These are phyloP conservation scores for Pisolithus sp. DNA, from an alignment of 768 basidiomycete species.

Conservation along the genomic window DNA sequence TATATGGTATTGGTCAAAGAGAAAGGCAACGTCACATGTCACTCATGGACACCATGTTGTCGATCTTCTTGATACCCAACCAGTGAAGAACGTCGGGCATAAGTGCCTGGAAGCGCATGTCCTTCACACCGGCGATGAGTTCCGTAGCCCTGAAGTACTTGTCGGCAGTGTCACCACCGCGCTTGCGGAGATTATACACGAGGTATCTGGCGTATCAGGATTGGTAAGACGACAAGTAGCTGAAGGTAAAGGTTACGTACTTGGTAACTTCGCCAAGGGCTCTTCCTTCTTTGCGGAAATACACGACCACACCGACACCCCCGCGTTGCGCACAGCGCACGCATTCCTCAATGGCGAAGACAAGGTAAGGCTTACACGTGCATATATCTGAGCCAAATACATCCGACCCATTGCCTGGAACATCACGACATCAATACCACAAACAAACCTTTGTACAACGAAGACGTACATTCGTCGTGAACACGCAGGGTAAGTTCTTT, in stretches of 20 bases:
- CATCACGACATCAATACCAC: not conserved
- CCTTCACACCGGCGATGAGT: constrained; percentile 89
- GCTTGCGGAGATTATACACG: constrained; percentile 94
- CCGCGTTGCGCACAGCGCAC: constrained; percentile 76
- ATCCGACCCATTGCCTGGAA: constrained; percentile 81
- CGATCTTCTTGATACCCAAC: constrained; percentile 86
- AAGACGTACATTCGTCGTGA: constrained; percentile 79
- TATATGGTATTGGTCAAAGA: not conserved
- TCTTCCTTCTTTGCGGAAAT: constrained; percentile 92
- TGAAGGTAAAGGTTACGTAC: constrained; percentile 32
- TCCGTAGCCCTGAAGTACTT: constrained; percentile 94
- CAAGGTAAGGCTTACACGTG: constrained; percentile 89
- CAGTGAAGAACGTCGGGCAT: constrained; percentile 98
- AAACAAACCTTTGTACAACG: not conserved
- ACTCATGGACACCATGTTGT: constrained; percentile 87
- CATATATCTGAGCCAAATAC: constrained; percentile 94
- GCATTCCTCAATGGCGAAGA: constrained; percentile 91
- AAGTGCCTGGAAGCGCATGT: constrained; percentile 89
- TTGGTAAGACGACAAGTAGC: not conserved
- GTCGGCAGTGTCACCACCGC: constrained; percentile 87
- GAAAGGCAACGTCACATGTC: constrained; percentile 61
- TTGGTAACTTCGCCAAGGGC: constrained; percentile 93
- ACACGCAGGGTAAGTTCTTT: constrained; percentile 85
- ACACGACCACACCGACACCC: constrained; percentile 89
- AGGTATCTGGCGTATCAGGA: constrained; percentile 53